A percentile compares a stretch with the other conserved stretches of the same genome.
Conservation (phyloP, 169 alveolate genomes). For the Condylostoma magnum region DNA sequence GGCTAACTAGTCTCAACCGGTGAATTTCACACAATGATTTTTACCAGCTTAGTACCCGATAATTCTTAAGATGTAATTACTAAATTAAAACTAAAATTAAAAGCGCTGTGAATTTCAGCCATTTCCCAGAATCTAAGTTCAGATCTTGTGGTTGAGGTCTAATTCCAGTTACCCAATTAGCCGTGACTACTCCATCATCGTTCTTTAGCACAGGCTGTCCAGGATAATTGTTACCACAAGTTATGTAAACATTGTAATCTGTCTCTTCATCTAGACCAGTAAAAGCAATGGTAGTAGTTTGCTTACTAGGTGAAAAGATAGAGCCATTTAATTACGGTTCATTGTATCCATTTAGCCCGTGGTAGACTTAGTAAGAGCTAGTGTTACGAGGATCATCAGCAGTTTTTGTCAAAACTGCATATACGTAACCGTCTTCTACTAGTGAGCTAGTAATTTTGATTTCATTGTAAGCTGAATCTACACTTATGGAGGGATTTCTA, state of each 20-base stretch:
- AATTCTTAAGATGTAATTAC: too few species aligned
- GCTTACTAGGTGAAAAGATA: not conserved
- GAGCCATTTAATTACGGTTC: not conserved
- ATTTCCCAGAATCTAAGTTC: too few species aligned
- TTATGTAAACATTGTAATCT: not conserved
- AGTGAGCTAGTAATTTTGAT: not conserved
- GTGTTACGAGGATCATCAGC: not conserved
- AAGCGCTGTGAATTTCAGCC: too few species aligned
- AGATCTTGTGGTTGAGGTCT: too few species aligned
- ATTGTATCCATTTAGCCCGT: not conserved
- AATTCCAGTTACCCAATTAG: too few species aligned
- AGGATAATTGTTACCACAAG: slow-evolving; percentile 16
- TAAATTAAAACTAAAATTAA: too few species aligned
- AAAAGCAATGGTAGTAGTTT: not conserved
- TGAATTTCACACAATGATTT: too few species aligned
- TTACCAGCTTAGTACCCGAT: too few species aligned
- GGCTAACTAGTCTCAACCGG: too few species aligned
- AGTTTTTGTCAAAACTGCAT: not conserved
- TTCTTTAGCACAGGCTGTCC: not conserved
- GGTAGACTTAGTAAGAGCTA: slow-evolving; percentile 2
- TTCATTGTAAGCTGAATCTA: not conserved
- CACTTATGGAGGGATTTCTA: not conserved
- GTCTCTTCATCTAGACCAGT: not conserved
- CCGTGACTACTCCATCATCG: too few species aligned
- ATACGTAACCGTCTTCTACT: not conserved